Evolutionary conservation across 352 stramenopile genomes (phyloP).

Genomic region (Stephanocyclus meneghinianus): DNA sequence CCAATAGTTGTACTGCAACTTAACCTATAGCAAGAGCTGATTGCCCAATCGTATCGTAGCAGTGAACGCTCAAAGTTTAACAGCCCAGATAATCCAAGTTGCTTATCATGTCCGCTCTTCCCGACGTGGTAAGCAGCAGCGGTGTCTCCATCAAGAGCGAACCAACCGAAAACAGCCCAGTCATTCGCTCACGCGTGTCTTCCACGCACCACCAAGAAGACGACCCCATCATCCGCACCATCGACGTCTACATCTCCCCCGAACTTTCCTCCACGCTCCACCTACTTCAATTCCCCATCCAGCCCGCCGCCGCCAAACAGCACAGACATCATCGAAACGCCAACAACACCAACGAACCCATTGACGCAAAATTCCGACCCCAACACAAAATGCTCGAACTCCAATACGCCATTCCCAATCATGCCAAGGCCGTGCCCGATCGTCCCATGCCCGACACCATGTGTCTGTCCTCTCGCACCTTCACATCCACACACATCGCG

Average conservation of each 20-base stretch:
- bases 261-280: slow-evolving; percentile 53
- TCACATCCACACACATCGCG: slow-evolving; percentile 64
- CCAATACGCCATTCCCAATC: slow-evolving; percentile 45
- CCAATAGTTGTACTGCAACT: no score
- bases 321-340: neutral
- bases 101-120: neutral
- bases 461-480: slow-evolving; percentile 55
- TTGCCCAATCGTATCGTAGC: no score
- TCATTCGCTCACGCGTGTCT: neutral
- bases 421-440: slow-evolving; percentile 15
- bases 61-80: no score
- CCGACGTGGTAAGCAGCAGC: slow-evolving; percentile 19
- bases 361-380: slow-evolving; percentile 57
- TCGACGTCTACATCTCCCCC: slow-evolving; percentile 78
- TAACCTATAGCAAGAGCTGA: no score
- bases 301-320: slow-evolving; percentile 23
- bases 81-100: no score
- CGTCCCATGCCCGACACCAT: slow-evolving; percentile 39
- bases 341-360: slow-evolving; percentile 8
- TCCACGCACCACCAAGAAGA: slow-evolving; percentile 42
- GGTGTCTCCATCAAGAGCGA: slow-evolving; percentile 22
- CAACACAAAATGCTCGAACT: slow-evolving; percentile 74
- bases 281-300: slow-evolving; percentile 78
- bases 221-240: slow-evolving; percentile 75
- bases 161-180: neutral